phyloP scores from a whole-genome alignment of 371 early-diverging fungal species.

The Mucor ambiguus region DNA sequence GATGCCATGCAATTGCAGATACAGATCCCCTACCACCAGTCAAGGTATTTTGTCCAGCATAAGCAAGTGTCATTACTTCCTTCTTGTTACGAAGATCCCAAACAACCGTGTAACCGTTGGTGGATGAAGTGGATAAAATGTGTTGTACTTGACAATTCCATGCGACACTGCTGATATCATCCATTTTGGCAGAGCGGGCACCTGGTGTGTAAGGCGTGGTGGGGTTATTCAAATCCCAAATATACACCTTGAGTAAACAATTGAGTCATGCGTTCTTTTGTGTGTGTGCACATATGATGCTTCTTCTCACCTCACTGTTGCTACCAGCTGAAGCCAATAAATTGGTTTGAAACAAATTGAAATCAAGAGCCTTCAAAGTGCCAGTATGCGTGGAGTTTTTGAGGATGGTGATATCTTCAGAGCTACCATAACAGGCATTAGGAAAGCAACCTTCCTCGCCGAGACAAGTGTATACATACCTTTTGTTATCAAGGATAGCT shows the following conservation, averaged over 20 bases:
- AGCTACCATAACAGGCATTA: neutral
- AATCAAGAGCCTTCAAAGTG: constrained; percentile 88
- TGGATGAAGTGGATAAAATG: constrained; percentile 90
- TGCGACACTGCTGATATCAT: constrained; percentile 84
- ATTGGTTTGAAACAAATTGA: constrained; percentile 86
- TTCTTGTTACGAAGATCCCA: constrained; percentile 93
- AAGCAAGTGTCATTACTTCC: constrained; percentile 82
- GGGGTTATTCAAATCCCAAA: constrained; percentile 93
- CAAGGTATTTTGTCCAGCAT: constrained; percentile 40
- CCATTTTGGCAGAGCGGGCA: constrained; percentile 77
- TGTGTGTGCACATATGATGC: constrained; percentile 1
- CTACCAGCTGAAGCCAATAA: constrained; percentile 90
- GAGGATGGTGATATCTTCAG: constrained; percentile 60
- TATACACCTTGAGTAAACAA: constrained; percentile 56
- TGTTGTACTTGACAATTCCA: constrained; percentile 96
- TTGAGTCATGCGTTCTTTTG: neutral
- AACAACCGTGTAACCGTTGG: constrained; percentile 91
- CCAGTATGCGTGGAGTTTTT: constrained; percentile 83
- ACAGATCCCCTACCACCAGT: constrained; percentile 67
- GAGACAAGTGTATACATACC: constrained; percentile 27
- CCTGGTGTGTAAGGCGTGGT: constrained; percentile 90
- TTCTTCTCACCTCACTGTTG: constrained; percentile 80
- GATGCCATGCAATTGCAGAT: constrained; percentile 93
- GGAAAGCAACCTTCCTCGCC: neutral
- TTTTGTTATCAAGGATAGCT: constrained; percentile 54